Percentiles rank a stretch among this genome's conserved stretches.
Conservation (phyloP, 2,329 filamentous ascomycete species). For the Endoconidiophora laricicola region DNA sequence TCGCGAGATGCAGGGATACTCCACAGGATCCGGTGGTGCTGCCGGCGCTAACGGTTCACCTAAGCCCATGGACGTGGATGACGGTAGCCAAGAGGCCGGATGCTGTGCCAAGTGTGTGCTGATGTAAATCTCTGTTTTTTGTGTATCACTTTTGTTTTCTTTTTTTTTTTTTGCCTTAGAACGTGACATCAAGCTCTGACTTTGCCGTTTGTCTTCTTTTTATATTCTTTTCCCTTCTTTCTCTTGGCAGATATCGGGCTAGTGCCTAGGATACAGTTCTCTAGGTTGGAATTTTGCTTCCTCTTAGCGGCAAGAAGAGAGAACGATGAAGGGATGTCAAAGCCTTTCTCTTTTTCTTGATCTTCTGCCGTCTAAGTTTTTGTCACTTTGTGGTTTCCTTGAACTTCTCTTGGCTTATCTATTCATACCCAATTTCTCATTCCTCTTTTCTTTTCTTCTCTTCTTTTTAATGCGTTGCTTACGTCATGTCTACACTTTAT, state of each 20-base stretch:
- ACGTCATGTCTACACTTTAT: not conserved
- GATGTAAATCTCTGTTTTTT: conserved; percentile 43
- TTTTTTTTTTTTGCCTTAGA: too few species aligned
- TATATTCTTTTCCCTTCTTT: not conserved
- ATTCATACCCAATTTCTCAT: not conserved
- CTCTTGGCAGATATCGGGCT: too few species aligned
- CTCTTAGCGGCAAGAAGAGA: too few species aligned
- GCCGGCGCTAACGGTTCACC: conserved; percentile 43
- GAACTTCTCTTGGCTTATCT: not conserved
- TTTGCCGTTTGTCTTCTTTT: too few species aligned
- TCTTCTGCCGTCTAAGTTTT: too few species aligned
- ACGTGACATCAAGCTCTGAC: too few species aligned
- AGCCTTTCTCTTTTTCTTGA: too few species aligned
- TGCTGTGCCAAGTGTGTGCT: conserved; percentile 79
- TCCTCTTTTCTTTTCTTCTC: not conserved
- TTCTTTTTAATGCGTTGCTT: not conserved
- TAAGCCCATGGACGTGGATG: conserved; percentile 66
- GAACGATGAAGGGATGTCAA: too few species aligned
- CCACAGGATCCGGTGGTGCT: conserved; percentile 49
- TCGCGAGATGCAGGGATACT: conserved; percentile 89
- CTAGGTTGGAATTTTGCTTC: too few species aligned
- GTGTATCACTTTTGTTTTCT: too few species aligned
- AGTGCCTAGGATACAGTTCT: too few species aligned
- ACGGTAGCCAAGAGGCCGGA: conserved; percentile 48
- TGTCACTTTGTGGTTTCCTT: conserved; percentile 1